Percentiles rank a stretch among this genome's conserved stretches.
These are phyloP conservation scores for Alternaria infectoria DNA, from an alignment of 2,329 filamentous ascomycete genomes.

Conservation along the genomic window DNA sequence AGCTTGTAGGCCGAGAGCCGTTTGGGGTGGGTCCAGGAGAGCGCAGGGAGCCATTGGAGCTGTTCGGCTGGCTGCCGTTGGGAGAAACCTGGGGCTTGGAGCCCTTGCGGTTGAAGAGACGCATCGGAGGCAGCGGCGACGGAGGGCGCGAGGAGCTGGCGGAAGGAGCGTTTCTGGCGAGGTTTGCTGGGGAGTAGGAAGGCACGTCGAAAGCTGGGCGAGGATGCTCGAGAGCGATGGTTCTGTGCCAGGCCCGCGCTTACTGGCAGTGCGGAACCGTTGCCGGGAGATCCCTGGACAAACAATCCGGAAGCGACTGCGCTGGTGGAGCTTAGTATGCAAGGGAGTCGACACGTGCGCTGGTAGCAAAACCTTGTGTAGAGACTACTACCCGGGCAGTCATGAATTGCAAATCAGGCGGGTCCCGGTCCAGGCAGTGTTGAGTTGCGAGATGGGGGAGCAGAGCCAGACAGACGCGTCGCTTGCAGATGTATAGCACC, in stretches of 20 bases:
- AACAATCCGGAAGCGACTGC: constrained; percentile 20
- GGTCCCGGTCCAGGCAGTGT: neutral
- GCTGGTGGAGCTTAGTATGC: constrained; percentile 11
- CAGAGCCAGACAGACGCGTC: constrained; percentile 1
- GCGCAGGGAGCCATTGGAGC: constrained; percentile 58
- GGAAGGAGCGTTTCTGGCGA: constrained; percentile 7
- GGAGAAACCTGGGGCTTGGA: constrained; percentile 49
- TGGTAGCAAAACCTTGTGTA: neutral
- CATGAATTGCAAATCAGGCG: neutral
- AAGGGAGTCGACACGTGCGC: constrained; percentile 14
- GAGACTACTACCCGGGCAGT: neutral
- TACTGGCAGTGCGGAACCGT: constrained; percentile 27
- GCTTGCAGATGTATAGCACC: neutral
- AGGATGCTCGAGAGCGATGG: constrained; percentile 24
- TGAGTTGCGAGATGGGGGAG: neutral
- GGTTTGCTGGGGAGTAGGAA: constrained; percentile 10
- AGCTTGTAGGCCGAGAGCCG: constrained; percentile 51
- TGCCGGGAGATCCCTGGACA: constrained; percentile 27
- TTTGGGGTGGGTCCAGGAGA: constrained; percentile 55
- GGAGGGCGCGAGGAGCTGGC: constrained; percentile 7
- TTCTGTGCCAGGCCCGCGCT: constrained; percentile 15
- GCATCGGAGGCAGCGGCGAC: constrained; percentile 50
- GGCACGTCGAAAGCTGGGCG: constrained; percentile 4
- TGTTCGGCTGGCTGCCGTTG: constrained; percentile 48
- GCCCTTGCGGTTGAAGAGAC: constrained; percentile 60